Percentiles rank a stretch among this genome's conserved stretches.
Evolutionary conservation across 768 basidiomycete genomes (phyloP).

Genomic region (Gloeophyllum trabeum): DNA sequence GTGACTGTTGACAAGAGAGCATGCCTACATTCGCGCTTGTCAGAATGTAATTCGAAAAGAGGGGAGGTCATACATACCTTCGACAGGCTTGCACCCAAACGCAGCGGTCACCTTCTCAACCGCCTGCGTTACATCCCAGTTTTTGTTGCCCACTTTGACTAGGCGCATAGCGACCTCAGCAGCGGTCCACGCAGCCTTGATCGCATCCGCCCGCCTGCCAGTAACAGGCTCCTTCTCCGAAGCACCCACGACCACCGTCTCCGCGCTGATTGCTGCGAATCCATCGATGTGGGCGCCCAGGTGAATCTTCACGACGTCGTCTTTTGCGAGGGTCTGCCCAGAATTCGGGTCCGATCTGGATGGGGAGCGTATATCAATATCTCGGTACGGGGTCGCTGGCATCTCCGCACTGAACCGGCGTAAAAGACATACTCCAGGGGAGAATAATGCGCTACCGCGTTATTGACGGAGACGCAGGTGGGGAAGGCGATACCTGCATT

Average conservation of each 20-base stretch:
- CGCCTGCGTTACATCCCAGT: conserved; percentile 88
- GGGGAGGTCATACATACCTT: conserved; percentile 43
- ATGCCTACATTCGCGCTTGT: conserved; percentile 42
- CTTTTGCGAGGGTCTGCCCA: conserved; percentile 57
- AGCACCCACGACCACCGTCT: conserved; percentile 86
- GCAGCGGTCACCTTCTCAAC: conserved; percentile 61
- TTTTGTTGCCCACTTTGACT: conserved; percentile 87
- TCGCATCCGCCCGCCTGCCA: conserved; percentile 79
- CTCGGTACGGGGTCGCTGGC: neutral
- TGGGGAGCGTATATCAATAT: conserved; percentile 1
- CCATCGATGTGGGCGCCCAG: conserved; percentile 98
- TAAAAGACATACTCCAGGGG: conserved; percentile 72
- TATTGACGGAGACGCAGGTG: conserved; percentile 89
- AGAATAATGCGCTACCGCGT: conserved; percentile 91
- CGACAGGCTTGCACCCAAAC: conserved; percentile 87
- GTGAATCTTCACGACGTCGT: conserved; percentile 93
- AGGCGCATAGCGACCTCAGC: conserved; percentile 88
- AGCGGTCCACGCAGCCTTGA: conserved; percentile 90
- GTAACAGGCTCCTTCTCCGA: conserved; percentile 64
- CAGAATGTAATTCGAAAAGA: neutral
- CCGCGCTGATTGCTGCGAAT: conserved; percentile 86
- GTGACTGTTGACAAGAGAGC: conserved; percentile 91
- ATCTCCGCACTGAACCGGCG: neutral
- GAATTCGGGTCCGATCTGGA: conserved; percentile 66
- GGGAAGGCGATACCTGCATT: conserved; percentile 89